Conservation (phyloP, 441 rosid species). For the Adansonia madagascariensis region DNA sequence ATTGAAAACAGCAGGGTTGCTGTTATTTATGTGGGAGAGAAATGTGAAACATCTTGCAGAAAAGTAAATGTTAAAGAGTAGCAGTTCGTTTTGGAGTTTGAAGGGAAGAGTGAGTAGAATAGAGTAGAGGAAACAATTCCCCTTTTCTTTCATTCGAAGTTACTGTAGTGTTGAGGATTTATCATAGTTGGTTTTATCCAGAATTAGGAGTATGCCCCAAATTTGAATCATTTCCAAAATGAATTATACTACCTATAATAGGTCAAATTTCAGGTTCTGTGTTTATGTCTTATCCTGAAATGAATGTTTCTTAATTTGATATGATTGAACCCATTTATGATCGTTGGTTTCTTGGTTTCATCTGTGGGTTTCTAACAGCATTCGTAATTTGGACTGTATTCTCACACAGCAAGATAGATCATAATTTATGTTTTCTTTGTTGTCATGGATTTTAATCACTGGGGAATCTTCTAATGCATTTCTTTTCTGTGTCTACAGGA, state of each 20-base stretch:
- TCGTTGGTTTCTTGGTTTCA: neutral
- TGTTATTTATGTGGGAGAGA: neutral
- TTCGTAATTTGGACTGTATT: neutral
- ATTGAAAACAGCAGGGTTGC: slow-evolving; percentile 6
- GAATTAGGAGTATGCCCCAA: neutral
- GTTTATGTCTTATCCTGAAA: neutral
- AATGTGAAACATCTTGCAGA: slow-evolving; percentile 9
- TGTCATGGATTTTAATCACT: neutral
- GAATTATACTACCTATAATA: neutral
- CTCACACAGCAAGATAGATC: neutral
- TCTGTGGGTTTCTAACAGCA: slow-evolving; percentile 9
- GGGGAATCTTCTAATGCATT: slow-evolving; percentile 27
- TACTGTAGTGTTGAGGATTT: neutral
- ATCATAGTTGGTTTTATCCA: neutral
- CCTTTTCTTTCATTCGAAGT: neutral
- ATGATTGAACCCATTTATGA: slow-evolving; percentile 5
- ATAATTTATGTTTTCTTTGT: neutral
- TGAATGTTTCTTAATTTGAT: slow-evolving; percentile 9
- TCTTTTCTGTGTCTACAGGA: slow-evolving; percentile 58
- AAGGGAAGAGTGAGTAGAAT: neutral
- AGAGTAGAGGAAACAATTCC: no score
- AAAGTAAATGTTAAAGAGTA: slow-evolving; percentile 3
- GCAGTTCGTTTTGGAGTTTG: neutral
- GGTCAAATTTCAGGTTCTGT: slow-evolving; percentile 13
- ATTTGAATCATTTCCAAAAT: neutral